phyloP scores from a whole-genome alignment of 164 flowering plant species.

The Brasenia schreberi region DNA sequence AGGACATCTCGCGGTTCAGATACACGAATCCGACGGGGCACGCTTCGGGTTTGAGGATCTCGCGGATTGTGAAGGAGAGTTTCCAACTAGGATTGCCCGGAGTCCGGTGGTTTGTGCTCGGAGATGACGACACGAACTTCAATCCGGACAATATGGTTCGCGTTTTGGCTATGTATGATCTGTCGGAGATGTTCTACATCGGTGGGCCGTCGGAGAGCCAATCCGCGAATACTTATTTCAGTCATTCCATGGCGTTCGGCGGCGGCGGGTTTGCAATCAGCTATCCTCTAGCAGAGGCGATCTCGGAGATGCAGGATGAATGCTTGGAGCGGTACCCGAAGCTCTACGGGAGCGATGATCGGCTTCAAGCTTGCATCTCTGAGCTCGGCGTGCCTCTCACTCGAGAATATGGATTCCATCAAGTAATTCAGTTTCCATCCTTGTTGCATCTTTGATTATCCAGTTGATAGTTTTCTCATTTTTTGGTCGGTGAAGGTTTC shows the following conservation, averaged over 20 bases:
- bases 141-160: slow-evolving; percentile 37
- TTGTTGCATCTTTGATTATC: background rate
- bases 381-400: slow-evolving; percentile 53
- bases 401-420: slow-evolving; percentile 52
- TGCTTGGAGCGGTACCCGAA: slow-evolving; percentile 49
- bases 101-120: slow-evolving; percentile 55
- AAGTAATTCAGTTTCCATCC: slow-evolving; percentile 20
- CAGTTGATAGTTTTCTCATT: background rate
- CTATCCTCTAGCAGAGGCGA: slow-evolving; percentile 38
- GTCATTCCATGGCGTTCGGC: slow-evolving; percentile 53
- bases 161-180: slow-evolving; percentile 41
- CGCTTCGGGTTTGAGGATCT: slow-evolving; percentile 49
- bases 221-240: slow-evolving; percentile 44
- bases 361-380: slow-evolving; percentile 58
- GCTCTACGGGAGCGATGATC: slow-evolving; percentile 57
- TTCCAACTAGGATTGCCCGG: slow-evolving; percentile 31
- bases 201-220: slow-evolving; percentile 54
- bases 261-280: slow-evolving; percentile 62
- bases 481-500: no score
- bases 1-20: slow-evolving; percentile 46
- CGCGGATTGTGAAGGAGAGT: slow-evolving; percentile 37
- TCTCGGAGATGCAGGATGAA: slow-evolving; percentile 32
- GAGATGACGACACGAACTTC: slow-evolving; percentile 54
- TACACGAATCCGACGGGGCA: slow-evolving; percentile 59
- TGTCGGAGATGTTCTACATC: slow-evolving; percentile 35